Evolutionary conservation across 176 grass and related monocot genomes (phyloP).

Genomic region (Oryza australiensis): DNA sequence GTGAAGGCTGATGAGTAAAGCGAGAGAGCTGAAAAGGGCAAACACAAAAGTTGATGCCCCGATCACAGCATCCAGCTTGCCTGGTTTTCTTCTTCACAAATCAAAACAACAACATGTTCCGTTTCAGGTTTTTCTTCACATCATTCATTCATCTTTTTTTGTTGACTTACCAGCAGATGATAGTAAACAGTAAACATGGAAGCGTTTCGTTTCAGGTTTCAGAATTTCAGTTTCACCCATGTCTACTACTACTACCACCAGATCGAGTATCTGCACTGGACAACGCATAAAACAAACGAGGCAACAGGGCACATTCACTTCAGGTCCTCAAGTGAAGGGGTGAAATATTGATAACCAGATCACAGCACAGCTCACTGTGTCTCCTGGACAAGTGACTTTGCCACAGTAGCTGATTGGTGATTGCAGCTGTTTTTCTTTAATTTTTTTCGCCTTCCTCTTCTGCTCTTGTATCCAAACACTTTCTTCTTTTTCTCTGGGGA

Average conservation of each 20-base stretch:
- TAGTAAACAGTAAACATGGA: background rate
- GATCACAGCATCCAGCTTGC: slow-evolving; percentile 39
- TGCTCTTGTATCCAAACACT: background rate
- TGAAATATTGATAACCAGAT: slow-evolving; percentile 30
- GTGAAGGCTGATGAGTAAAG: slow-evolving; percentile 33
- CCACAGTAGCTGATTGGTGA: background rate
- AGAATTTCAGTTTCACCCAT: background rate
- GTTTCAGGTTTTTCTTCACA: background rate
- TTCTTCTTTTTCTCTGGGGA: background rate
- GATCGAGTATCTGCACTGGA: slow-evolving; percentile 12
- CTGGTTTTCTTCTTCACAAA: background rate
- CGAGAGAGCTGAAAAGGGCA: slow-evolving; percentile 9
- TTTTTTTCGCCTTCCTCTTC: background rate
- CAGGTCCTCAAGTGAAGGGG: background rate
- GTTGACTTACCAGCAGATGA: slow-evolving; percentile 11
- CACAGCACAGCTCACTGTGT: slow-evolving; percentile 8
- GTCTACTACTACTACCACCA: slow-evolving; percentile 1
- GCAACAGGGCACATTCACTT: slow-evolving; percentile 22
- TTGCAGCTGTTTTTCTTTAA: background rate
- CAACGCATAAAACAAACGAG: background rate
- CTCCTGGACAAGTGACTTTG: slow-evolving; percentile 2
- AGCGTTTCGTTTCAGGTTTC: background rate
- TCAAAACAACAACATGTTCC: background rate
- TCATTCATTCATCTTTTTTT: background rate
- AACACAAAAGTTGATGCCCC: slow-evolving; percentile 42